These are phyloP conservation scores for Lachnellula subtilissima DNA, from an alignment of 2,329 filamentous ascomycete species.

Conservation along the genomic window DNA sequence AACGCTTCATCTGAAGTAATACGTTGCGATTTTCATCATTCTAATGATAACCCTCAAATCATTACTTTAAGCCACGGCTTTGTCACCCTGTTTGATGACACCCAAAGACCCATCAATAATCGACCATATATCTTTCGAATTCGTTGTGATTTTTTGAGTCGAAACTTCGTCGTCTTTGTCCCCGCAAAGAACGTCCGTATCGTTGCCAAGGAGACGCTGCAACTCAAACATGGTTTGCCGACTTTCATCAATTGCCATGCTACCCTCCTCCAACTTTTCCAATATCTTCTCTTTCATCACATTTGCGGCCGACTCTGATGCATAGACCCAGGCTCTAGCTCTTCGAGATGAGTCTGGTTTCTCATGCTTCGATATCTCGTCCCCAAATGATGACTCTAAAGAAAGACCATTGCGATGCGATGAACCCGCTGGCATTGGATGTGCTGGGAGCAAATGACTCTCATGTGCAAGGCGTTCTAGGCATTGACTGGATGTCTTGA, in stretches of 20 bases:
- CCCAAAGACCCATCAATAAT: constrained; percentile 29
- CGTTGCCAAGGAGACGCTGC: constrained; percentile 42
- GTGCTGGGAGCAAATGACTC: constrained; percentile 54
- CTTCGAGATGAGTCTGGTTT: constrained; percentile 38
- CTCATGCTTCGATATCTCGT: constrained; percentile 38
- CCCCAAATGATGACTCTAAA: constrained; percentile 36
- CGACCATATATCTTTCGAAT: constrained; percentile 27
- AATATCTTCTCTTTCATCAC: constrained; percentile 53
- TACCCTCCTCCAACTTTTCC: constrained; percentile 55
- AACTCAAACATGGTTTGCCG: constrained; percentile 47
- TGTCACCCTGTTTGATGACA: constrained; percentile 24
- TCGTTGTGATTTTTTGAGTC: background rate
- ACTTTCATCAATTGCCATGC: constrained; percentile 50
- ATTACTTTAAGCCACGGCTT: background rate
- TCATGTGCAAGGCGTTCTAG: constrained; percentile 55
- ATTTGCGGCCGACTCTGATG: constrained; percentile 56
- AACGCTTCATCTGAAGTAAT: too few species aligned
- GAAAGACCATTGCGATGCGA: constrained; percentile 12
- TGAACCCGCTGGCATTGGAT: constrained; percentile 39
- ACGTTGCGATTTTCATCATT: too few species aligned
- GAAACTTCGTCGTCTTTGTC: background rate
- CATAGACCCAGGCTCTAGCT: constrained; percentile 54
- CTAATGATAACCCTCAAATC: background rate
- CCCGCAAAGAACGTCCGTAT: background rate
- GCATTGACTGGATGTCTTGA: constrained; percentile 45